Evolutionary conservation across 2,329 filamentous ascomycete genomes (phyloP), one percentile per base, ranked within the genome.

Genomic region (Arachnopeziza araneosa): DNA sequence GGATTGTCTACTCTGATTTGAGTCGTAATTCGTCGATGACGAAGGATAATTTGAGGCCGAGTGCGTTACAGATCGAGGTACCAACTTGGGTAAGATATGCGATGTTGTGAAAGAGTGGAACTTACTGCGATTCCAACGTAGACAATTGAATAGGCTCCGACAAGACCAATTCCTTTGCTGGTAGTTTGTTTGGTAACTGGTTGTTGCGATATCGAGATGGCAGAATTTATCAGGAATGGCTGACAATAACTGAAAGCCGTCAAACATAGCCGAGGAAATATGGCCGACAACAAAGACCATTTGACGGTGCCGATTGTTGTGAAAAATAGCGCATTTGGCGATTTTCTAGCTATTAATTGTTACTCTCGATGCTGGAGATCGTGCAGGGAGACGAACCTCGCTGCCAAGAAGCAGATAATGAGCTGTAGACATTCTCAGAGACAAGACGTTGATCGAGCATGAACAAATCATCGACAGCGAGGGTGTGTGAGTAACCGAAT

Each of bases 391-490:
- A 44, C 36, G 17, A 44, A 44, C 36, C 36, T 44, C 17, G 36
- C 36, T 44, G 36, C 36, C 36, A 44, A 44, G 36, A 44, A 44
- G 36, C 17, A 44, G 36, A 14, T 14, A 44, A 14, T 44, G 36
- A 44, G 36, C 17, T 19, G 17, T 44, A 12, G 6, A 44, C 17
- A 14, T 44, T 44, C 17, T 44, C 36, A 44, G 36, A 44, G 17
- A 19, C 17, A 14, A 44, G 36, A 44, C 12, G 36, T 4, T 44
- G 6, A 44, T 44, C 36, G 17, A 44, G 57, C 48, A 44, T 44
- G 36, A 44, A 74, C 23, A 77, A 59, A 59, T 77, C 73, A 26
- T 68, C 64, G 6, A 73, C 72, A 51, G 62, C 69, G 19, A 78
- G 64, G 51, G 77, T 63, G 23, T 68, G 68, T 23, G 64, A 66